A percentile compares a stretch with the other conserved stretches of the same genome.
phyloP scores from a whole-genome alignment of 192 early-diverging fungal species.

The Backusella mclennaniae region DNA sequence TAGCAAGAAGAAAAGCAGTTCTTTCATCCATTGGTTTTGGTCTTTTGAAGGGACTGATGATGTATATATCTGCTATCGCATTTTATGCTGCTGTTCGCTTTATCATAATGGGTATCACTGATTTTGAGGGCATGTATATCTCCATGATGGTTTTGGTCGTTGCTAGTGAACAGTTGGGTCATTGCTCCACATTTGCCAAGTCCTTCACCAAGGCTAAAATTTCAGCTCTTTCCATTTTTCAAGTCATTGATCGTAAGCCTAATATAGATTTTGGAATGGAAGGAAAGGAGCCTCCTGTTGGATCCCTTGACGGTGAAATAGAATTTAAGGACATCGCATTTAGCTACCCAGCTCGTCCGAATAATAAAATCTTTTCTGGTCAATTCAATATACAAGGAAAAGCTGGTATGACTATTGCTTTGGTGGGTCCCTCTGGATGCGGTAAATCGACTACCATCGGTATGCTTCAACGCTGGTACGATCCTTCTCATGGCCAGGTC shows the following conservation, averaged over 20 bases:
- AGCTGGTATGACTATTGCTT: constrained; percentile 75
- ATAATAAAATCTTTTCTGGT: constrained; percentile 45
- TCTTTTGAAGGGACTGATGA: constrained; percentile 63
- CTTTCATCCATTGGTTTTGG: constrained; percentile 66
- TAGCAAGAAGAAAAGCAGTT: constrained; percentile 62
- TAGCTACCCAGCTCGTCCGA: constrained; percentile 63
- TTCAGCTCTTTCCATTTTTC: constrained; percentile 69
- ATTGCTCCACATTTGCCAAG: constrained; percentile 67
- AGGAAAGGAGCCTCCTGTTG: constrained; percentile 31
- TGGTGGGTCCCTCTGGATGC: constrained; percentile 85
- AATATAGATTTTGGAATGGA: constrained; percentile 60
- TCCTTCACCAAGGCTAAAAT: constrained; percentile 77
- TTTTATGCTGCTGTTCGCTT: constrained; percentile 63
- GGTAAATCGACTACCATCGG: constrained; percentile 75
- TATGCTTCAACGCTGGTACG: constrained; percentile 81
- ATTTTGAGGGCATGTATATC: constrained; percentile 19
- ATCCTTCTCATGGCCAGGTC: constrained; percentile 59
- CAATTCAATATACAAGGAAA: constrained; percentile 46
- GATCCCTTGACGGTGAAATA: constrained; percentile 31
- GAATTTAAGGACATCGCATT: constrained; percentile 49
- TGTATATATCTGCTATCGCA: constrained; percentile 63
- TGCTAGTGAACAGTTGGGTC: constrained; percentile 42
- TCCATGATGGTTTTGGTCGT: constrained; percentile 4
- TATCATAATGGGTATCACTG: constrained; percentile 10
- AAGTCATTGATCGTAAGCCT: constrained; percentile 68